Evolutionary conservation across 1,284 basidiomycete genomes (phyloP), one percentile per base, ranked within the genome.

Genomic region (Moesziomyces antarcticus): DNA sequence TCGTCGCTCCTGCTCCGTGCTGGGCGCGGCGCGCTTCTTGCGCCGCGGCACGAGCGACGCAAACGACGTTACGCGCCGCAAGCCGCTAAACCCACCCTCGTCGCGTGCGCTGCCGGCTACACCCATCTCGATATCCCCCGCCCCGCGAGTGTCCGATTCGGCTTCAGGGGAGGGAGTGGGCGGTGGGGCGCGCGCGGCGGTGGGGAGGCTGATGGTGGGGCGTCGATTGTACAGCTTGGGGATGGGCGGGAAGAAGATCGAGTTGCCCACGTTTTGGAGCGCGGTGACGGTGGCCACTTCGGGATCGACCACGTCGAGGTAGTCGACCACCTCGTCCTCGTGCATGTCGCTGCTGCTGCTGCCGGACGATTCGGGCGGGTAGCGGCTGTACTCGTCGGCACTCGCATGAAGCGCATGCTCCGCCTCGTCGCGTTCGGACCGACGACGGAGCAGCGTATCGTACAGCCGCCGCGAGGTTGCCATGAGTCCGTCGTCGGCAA

Each of bases 221-320:
- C 89, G 90, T 44, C 90, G 88, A 41, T 88, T 89, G 83, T 91
- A 91, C 78, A 90, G 89, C 14, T 87, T 86, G 6, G 80, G 77
- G 11, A 91, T 83, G 3, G 90, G 90, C 2, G 91, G 91, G 73
- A 92, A 88, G 51, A 92, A 83, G 69, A 92, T 91, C 14, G 90
- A 86, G 78, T 92, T 92, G 13, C 90, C 90, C n/a, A 91, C 89
- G 77, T 93, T 92, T 27, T 90, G 89, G 30, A 93, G 85, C 35
- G 87, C 89, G 6, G 90, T 89, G 10, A 92, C 88, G 1, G 90
- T 89, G 24, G 89, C 88, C 37, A 93, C 88, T 78, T 91, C 89
- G 13, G 90, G 88, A 79, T 93, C 91, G 65, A 93, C 91, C 46
- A 90, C 91, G 82, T 92, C 91, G 74, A 93, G 73, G 42, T 79